Evolutionary conservation across 352 stramenopile species (phyloP), one percentile per base, ranked within the genome.

Genomic region (Aphanomyces cochlioides): DNA sequence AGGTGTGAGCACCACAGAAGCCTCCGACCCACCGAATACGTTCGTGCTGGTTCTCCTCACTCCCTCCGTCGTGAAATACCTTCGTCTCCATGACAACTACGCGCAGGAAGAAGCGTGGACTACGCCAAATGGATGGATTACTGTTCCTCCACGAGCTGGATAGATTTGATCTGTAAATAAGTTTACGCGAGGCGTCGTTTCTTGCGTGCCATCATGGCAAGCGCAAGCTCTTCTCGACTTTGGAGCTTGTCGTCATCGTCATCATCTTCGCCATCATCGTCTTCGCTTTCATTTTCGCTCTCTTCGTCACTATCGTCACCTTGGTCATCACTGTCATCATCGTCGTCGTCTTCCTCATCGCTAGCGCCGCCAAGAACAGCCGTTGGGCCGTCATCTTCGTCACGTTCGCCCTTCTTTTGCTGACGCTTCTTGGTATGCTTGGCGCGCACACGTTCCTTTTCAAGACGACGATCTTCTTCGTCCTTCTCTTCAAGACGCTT

Each of bases 391-490:
- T 81, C 79, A 39, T 74, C 77, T 19, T 85, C 83, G 19, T 87
- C 79, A 34, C 84, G 80, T 65, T 93, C 82, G 69, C 85, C 85
- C 79, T 95, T 94, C 53, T 77, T 53, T 73, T 93, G 93, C 69
- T 90, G 83, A 68, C 90, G 85, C 73, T 89, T 91, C 79, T 96
- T 95, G 72, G 90, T 79, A 73, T 96, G 86, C 77, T 96, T 97
- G 39, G 89, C 89, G 56, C 88, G 86, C 77, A 94, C 82, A 63
- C 87, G 84, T 59, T 96, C 88, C 75, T 94, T 94, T 77, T 95
- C 85, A 17, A 94, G 67, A 19, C 76, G 81, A 41, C 85, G 79
- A 67, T 96, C 88, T 50, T 96, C 82, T 0, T 73, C 81, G 54
- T 94, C 83, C 77, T 94, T 93, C n/a, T 79, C 83, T 38, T 85